Conservation (phyloP, 169 alveolate species). For the Plasmodium vivax region DNA sequence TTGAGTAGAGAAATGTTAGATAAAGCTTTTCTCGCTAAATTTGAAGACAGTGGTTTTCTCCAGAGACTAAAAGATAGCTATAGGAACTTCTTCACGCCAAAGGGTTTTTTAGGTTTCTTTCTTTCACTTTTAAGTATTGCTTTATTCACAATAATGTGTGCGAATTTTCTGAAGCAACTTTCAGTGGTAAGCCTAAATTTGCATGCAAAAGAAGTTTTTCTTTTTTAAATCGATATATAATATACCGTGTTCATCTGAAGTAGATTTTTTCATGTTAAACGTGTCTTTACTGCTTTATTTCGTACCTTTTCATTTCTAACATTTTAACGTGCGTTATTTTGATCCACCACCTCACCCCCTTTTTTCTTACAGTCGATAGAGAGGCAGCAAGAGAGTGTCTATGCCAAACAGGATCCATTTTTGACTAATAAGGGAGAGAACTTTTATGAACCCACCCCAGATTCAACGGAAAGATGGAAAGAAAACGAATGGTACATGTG, state of each 20-base stretch:
- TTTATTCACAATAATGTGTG: not conserved
- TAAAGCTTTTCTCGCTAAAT: not conserved
- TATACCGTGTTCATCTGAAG: not conserved
- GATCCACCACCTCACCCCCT: not conserved
- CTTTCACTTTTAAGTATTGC: not conserved
- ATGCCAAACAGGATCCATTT: not conserved
- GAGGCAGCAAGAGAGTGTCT: not conserved
- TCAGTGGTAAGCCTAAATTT: not conserved
- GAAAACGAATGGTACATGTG: slow-evolving; percentile 1
- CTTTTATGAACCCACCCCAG: not conserved
- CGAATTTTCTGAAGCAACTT: not conserved
- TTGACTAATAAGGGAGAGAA: not conserved
- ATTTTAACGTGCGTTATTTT: not conserved
- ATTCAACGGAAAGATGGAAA: slow-evolving; percentile 3
- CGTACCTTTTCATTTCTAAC: not conserved
- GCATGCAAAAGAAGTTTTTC: not conserved
- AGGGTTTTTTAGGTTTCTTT: not conserved
- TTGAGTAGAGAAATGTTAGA: not conserved
- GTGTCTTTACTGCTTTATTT: not conserved
- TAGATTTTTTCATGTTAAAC: not conserved
- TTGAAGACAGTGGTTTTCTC: not conserved
- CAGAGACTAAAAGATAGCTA: not conserved
- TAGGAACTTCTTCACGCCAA: not conserved
- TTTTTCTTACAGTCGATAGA: not conserved
- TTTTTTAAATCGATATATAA: not conserved